Evolutionary conservation across 1,284 basidiomycete species (phyloP), one percentile per base, ranked within the genome.

Genomic region (Sanghuangporus sanghuang): DNA sequence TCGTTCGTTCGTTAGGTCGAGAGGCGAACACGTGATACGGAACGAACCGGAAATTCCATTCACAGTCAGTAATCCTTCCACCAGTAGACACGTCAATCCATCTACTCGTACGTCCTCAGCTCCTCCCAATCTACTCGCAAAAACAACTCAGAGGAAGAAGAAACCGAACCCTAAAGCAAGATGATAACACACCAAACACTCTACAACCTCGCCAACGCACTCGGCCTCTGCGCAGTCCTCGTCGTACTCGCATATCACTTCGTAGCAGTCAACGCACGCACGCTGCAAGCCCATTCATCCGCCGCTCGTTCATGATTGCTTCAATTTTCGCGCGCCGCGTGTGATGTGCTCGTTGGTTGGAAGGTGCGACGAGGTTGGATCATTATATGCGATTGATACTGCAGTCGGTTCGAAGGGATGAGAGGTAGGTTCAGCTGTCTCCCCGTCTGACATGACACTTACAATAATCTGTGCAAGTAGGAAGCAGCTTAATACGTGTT

Each of bases 171-270:
- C 16, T 2, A 18, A 46, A 42, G 2, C 16, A 53, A 54, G n/a
- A 89, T 88, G 91, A 94, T 95, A 62, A 85, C 83, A 54, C 87
- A 95, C 77, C 77, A 82, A 65, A 92, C 92, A 14, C 81, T 96
- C 21, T 93, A 92, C 74, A 82, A 83, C 66, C 81, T 96, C 58
- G 90, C 94, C 53, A 96, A 95, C 77, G 80, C 84, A 36, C 86
- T 95, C 18, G 93, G 93, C 44, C 77, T 87, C n/a, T 78, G 92
- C 44, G 89, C 93, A 42, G 92, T 95, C 85, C 69, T 92, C 67
- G 86, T 89, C 5, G 88, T 93, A 66, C 86, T 96, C 60, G 83
- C 85, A 49, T 96, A 95, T 75, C 94, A 96, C 76, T 86, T 96
- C 69, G 79, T 96, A 64, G 86, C 91, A 32, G 92, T 95, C 67